Evolutionary conservation across 2,329 filamentous ascomycete species (phyloP).

Genomic region (Trichoderma atroviride): DNA sequence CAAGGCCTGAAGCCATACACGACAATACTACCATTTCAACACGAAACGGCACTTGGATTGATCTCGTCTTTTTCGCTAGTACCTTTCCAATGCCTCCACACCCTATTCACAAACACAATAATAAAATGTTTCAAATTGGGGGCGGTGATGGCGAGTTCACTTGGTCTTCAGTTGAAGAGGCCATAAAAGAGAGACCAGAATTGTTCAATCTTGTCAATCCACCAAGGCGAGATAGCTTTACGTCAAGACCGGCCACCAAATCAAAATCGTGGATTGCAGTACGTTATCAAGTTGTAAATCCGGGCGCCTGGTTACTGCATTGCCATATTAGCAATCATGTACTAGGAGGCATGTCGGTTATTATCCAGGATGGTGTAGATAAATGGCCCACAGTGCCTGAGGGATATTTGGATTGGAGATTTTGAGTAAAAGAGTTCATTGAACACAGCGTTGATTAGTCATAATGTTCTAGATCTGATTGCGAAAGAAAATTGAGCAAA

Average conservation of each 20-base stretch:
- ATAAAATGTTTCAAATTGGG: slow-evolving; percentile 62
- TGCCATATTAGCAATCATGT: slow-evolving; percentile 60
- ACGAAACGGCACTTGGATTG: slow-evolving; percentile 54
- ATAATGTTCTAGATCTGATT: not conserved
- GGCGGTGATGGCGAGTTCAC: slow-evolving; percentile 52
- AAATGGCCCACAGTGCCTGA: slow-evolving; percentile 46
- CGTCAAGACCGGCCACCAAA: slow-evolving; percentile 31
- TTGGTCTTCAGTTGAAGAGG: slow-evolving; percentile 57
- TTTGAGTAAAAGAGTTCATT: not conserved
- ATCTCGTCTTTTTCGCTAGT: slow-evolving; percentile 55
- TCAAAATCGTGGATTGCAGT: slow-evolving; percentile 50
- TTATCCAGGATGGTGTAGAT: slow-evolving; percentile 53
- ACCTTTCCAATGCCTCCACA: slow-evolving; percentile 53
- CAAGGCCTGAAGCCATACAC: slow-evolving; percentile 40
- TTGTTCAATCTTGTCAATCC: slow-evolving; percentile 61
- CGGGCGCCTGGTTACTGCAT: slow-evolving; percentile 58
- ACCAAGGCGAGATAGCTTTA: slow-evolving; percentile 51
- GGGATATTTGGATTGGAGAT: slow-evolving; percentile 39
- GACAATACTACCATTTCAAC: slow-evolving; percentile 55
- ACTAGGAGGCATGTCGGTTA: slow-evolving; percentile 57
- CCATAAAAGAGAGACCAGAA: slow-evolving; percentile 48
- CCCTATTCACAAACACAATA: slow-evolving; percentile 66
- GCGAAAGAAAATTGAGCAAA: not conserved
- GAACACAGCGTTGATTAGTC: not conserved
- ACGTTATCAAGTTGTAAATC: slow-evolving; percentile 55